Percentiles rank a stretch among this genome's conserved stretches.
Evolutionary conservation across 2,329 filamentous ascomycete genomes (phyloP).

Genomic region (Beauveria brongniartii): DNA sequence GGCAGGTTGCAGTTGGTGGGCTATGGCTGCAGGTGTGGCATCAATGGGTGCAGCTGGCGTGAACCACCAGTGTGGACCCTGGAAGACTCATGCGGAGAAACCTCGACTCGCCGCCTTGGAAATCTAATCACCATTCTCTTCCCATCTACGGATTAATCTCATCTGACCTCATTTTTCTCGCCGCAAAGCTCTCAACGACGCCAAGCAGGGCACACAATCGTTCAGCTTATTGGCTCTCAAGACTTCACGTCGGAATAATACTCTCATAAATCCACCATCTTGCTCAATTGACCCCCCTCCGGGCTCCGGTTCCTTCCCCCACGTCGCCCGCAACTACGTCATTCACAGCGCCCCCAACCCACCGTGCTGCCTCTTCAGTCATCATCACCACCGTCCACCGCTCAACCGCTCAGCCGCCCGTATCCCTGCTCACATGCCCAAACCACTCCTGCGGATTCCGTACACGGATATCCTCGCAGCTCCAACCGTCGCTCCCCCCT

Average conservation of each 20-base stretch:
- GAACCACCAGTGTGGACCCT: background rate
- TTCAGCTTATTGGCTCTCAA: no score
- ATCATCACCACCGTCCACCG: background rate
- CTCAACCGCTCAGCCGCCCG: background rate
- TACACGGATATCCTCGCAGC: constrained; percentile 77
- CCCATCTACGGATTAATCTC: background rate
- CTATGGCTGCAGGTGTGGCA: no score
- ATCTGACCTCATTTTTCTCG: background rate
- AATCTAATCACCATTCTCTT: background rate
- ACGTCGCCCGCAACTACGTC: background rate
- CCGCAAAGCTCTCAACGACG: background rate
- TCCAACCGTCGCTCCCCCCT: constrained; percentile 64
- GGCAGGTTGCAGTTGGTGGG: no score
- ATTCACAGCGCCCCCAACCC: background rate
- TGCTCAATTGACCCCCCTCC: background rate
- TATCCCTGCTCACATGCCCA: constrained; percentile 43
- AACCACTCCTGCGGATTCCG: constrained; percentile 76
- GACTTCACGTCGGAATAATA: no score
- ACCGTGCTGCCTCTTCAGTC: background rate
- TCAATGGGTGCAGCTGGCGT: no score
- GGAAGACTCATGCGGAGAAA: background rate
- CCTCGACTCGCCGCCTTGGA: background rate
- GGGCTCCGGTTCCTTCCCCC: background rate
- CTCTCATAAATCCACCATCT: background rate
- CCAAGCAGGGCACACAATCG: no score